Base-by-base conservation (phyloP, 1,284 basidiomycete genomes). In the Trametes hirsuta region DNA sequence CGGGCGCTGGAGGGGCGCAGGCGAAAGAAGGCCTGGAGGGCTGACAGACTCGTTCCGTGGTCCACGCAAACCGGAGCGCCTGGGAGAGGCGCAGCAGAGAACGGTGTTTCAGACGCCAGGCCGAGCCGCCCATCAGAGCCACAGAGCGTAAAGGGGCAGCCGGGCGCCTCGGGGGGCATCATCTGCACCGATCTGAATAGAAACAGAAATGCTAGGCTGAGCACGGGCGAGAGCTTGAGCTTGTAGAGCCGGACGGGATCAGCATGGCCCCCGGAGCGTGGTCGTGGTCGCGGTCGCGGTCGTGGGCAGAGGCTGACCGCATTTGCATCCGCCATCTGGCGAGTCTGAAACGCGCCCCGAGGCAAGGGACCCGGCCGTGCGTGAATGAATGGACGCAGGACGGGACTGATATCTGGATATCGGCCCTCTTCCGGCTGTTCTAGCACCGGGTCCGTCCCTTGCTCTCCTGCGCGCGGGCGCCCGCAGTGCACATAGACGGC, bases 11-110 rank as follows among this genome's bases (percentile, higher is more conserved):
- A 14, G 52, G 22, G 6, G 22, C 36, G 53, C 45, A 36, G 41
- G 55, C 22, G 52, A 53, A 53, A 47, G 47, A 36, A 50, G 55
- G 30, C 5, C 47, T 48, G 53, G 46, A 21, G n/a, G 44, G 14
- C 44, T 47, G 44, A 50, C 56, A 58, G 44, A 44, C 53, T 34
- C n/a, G 48, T 35, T 48, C 39, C 53, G 48, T 58, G 48, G 53
- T 65, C 63, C 63, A 65, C 63, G 56, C 55, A 60, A 57, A 65
- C 63, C 66, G 66, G 66, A 68, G 66, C 66, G 66, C 66, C 58
- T 59, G 63, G 53, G 63, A 60, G 62, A 55, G 42, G 11, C 50
- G 52, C 47, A 55, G 59, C 47, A 62, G 52, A 12, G 18, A 41
- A 48, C 44, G 59, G 58, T 48, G 61, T 65, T 62, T 58, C 55